Conservation (phyloP, 305 asterid species). For the Lippia alba region DNA sequence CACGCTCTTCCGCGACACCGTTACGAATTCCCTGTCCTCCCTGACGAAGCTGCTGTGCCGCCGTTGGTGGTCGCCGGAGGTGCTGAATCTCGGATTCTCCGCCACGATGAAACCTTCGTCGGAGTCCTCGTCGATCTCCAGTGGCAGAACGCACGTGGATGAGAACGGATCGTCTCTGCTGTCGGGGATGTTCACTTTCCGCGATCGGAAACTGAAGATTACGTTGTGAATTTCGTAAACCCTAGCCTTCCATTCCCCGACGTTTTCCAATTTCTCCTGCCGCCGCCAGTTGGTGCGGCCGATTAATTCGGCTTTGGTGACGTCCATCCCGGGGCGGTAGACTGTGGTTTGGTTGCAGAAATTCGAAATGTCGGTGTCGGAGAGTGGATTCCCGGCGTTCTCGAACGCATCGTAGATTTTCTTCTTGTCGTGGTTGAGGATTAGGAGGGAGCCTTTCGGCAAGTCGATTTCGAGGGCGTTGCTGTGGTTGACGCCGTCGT, state of each 20-base stretch:
- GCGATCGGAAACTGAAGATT: conserved; percentile 62
- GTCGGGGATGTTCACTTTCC: conserved; percentile 56
- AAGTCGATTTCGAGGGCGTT: conserved; percentile 37
- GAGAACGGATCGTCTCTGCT: conserved; percentile 56
- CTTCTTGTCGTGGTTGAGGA: conserved; percentile 71
- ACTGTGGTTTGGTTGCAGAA: conserved; percentile 67
- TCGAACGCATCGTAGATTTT: conserved; percentile 67
- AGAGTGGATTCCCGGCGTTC: conserved; percentile 56
- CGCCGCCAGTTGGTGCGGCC: conserved; percentile 80
- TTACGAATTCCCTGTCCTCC: conserved; percentile 63
- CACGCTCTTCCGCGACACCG: conserved; percentile 69
- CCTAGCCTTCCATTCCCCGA: conserved; percentile 82
- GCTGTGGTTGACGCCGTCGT: conserved; percentile 53
- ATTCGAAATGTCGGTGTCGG: conserved; percentile 55
- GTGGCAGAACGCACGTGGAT: conserved; percentile 51
- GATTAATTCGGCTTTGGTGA: conserved; percentile 65
- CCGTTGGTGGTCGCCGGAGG: conserved; percentile 46
- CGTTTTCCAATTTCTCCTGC: conserved; percentile 62
- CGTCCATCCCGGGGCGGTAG: conserved; percentile 84
- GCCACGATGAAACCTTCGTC: conserved; percentile 76
- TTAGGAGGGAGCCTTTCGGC: conserved; percentile 59
- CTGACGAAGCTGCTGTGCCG: conserved; percentile 73
- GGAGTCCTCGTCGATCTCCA: conserved; percentile 70
- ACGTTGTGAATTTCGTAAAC: conserved; percentile 85
- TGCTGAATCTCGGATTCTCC: conserved; percentile 76